Base-by-base conservation (phyloP, 345 rosid species). In the Hibiscus tridactylites region DNA sequence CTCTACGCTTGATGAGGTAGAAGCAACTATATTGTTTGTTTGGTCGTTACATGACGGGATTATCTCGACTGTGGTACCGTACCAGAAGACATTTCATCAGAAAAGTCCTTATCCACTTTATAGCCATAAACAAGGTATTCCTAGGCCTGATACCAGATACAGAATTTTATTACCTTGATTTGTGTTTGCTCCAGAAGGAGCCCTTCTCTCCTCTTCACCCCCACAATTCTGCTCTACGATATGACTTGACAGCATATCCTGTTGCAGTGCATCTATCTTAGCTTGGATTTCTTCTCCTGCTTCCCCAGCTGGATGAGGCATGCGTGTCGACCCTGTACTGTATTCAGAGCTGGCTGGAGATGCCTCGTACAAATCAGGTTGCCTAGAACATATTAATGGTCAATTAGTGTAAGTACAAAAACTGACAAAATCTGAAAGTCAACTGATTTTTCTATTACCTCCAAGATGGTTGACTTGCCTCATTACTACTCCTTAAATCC, bases 261-360 rank as follows among this genome's bases (percentile, higher is more conserved):
- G 76, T 21, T 82, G 80, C 33, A 74, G 46, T 75, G 80, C 67
- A 76, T 74, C 80, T 59, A 78, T 68, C 71, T 82, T 87, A 69
- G 78, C 62, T 76, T 79, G 79, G 66, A 72, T 73, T 76, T 85
- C 85, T 65, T 85, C 86, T 63, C 74, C 77, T 76, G 72, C 78
- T 54, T 85, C 91, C 75, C 74, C 80, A 54, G 77, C 79, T 35
- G 73, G 52, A 74, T 72, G 77, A 46, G 79, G 76, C 81, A 85
- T 71, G 26, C 79, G 56, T 54, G 89, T 89, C 71, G 98, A 95
- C 68, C 97, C 98, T 75, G 96, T 87, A 70, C 98, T 95, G 61
- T 87, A 87, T 46, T 88, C 96, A 49, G 98, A 95, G 80, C 96
- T 95, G 73, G 88, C 89, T 54, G 97, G 91, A 76, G 99, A 86